Percentiles rank a stretch among this genome's conserved stretches.
phyloP scores from a whole-genome alignment of 495 filamentous ascomycete genomes.

The Evernia prunastri region DNA sequence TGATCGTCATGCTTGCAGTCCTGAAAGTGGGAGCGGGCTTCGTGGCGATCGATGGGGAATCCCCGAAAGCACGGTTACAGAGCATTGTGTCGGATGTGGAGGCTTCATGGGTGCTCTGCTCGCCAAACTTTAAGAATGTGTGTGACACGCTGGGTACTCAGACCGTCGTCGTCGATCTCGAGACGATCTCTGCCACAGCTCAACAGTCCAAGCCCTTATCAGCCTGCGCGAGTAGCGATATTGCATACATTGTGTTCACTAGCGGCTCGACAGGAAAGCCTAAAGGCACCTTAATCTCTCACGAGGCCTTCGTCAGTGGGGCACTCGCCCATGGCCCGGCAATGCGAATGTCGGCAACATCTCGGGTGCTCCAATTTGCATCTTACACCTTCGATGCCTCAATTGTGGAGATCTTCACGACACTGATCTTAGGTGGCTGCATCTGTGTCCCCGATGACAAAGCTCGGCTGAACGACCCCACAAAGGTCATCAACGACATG shows the following conservation, averaged over 20 bases:
- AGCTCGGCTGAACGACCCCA: slow-evolving; percentile 32
- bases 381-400: slow-evolving; percentile 43
- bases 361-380: slow-evolving; percentile 42
- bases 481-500: slow-evolving; percentile 32
- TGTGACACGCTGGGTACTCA: slow-evolving; percentile 7
- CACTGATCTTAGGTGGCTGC: slow-evolving; percentile 41
- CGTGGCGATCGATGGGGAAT: slow-evolving; percentile 45
- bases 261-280: slow-evolving; percentile 83
- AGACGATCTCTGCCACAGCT: background rate
- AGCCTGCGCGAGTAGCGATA: slow-evolving; percentile 31
- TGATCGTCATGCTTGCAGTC: slow-evolving; percentile 38
- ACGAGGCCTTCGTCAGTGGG: slow-evolving; percentile 46
- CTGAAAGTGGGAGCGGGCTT: slow-evolving; percentile 46
- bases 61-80: slow-evolving; percentile 43
- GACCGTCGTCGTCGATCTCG: slow-evolving; percentile 7
- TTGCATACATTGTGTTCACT: slow-evolving; percentile 89
- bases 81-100: slow-evolving; percentile 44
- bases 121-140: slow-evolving; percentile 24
- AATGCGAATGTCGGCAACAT: slow-evolving; percentile 22
- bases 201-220: background rate
- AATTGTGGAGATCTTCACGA: slow-evolving; percentile 38
- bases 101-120: slow-evolving; percentile 42
- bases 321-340: slow-evolving; percentile 27
- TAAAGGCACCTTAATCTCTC: slow-evolving; percentile 76
- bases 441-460: slow-evolving; percentile 41